These are phyloP conservation scores for Phialocephala sp. DNA, from an alignment of 2,329 filamentous ascomycete genomes.

Conservation along the genomic window DNA sequence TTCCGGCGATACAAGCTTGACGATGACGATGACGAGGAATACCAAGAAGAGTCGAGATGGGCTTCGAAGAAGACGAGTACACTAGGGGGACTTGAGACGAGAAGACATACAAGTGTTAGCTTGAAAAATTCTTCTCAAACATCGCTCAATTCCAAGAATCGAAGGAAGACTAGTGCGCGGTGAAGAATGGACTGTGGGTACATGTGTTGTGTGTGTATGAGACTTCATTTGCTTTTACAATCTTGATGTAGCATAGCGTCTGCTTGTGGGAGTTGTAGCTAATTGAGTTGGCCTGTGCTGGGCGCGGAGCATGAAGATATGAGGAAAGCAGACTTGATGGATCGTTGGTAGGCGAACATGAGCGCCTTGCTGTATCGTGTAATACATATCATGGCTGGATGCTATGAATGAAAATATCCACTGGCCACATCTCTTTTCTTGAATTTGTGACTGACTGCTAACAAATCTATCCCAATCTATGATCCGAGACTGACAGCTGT, in stretches of 20 bases:
- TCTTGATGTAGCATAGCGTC: conserved; percentile 5
- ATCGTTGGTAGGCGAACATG: neutral
- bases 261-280: neutral
- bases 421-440: too few species aligned
- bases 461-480: too few species aligned
- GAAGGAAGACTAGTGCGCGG: conserved; percentile 24
- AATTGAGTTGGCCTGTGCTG: neutral
- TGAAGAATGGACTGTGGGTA: conserved; percentile 6
- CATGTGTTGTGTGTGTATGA: conserved; percentile 6
- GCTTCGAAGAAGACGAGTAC: conserved; percentile 28
- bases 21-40: conserved; percentile 13
- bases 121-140: conserved; percentile 30
- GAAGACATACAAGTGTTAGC: conserved; percentile 24
- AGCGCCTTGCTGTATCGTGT: neutral
- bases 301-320: neutral
- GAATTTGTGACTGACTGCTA: too few species aligned
- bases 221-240: neutral
- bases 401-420: neutral
- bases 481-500: neutral
- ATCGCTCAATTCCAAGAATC: conserved; percentile 28
- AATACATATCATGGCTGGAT: neutral
- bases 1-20: conserved; percentile 13
- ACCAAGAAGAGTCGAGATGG: conserved; percentile 25
- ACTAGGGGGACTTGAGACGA: conserved; percentile 20
- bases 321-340: neutral